These are phyloP conservation scores for Eucalyptus urophylla DNA, from an alignment of 345 rosid species.

Conservation along the genomic window DNA sequence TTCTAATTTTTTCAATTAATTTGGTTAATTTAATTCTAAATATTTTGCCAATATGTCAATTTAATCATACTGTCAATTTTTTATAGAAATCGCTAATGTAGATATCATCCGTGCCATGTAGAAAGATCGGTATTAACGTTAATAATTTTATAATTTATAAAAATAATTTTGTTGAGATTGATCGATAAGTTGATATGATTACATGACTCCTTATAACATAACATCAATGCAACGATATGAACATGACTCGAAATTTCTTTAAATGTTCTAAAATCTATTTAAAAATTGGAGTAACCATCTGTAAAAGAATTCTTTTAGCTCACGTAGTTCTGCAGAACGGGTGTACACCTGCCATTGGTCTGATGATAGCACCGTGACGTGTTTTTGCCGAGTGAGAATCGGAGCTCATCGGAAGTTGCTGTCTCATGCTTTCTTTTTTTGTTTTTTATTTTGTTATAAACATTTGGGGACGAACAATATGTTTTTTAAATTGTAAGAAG, in stretches of 20 bases:
- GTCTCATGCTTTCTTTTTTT: too few relatives aligned
- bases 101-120: fast-evolving
- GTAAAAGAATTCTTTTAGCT: too few relatives aligned
- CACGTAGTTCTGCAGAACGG: fast-evolving
- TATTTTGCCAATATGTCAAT: fast-evolving
- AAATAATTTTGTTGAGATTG: fast-evolving
- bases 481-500: not conserved
- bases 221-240: fast-evolving
- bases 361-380: not conserved
- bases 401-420: not conserved
- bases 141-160: too few relatives aligned
- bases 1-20: not conserved
- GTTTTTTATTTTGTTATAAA: too few relatives aligned
- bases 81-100: fast-evolving
- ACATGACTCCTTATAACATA: too few relatives aligned
- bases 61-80: fast-evolving
- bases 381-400: not conserved
- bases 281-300: too few relatives aligned
- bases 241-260: too few relatives aligned
- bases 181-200: too few relatives aligned
- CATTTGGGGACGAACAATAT: not conserved
- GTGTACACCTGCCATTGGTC: not conserved
- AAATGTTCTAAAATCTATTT: too few relatives aligned
- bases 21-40: fast-evolving
- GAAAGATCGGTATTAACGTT: fast-evolving